Percentiles rank a stretch among this genome's conserved stretches.
Evolutionary conservation across 1,139 yeast species (phyloP).

Genomic region (Kodamaea alishanica): DNA sequence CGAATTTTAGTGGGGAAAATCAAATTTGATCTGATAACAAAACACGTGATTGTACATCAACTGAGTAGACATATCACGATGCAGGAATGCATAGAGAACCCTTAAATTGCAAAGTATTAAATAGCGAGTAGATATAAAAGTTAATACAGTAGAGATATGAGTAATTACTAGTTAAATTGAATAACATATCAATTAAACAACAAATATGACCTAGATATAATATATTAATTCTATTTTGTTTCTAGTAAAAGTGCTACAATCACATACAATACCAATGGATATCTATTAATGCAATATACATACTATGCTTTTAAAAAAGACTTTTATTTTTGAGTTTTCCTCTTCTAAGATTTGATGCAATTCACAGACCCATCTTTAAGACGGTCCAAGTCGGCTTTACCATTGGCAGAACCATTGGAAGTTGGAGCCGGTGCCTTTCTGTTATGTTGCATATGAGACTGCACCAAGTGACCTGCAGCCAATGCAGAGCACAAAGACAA

Average conservation of each 20-base stretch:
- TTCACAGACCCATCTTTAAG: conserved; percentile 67
- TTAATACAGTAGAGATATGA: background rate
- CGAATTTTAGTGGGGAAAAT: too few relatives aligned
- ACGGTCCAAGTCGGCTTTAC: conserved; percentile 45
- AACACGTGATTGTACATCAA: too few relatives aligned
- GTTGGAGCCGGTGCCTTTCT: conserved; percentile 51
- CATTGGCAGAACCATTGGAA: conserved; percentile 7
- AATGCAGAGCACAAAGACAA: conserved; percentile 89
- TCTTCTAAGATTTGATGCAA: conserved; percentile 46
- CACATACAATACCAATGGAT: background rate
- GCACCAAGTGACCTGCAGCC: conserved; percentile 98
- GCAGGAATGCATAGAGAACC: too few relatives aligned
- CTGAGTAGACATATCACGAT: too few relatives aligned
- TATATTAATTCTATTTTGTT: too few relatives aligned
- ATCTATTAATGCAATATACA: conserved; percentile 15
- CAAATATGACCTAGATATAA: too few relatives aligned
- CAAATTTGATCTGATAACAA: background rate
- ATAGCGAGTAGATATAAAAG: background rate
- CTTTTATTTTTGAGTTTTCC: background rate
- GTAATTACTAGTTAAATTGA: background rate
- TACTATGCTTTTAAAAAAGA: conserved; percentile 4
- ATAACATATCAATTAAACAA: background rate
- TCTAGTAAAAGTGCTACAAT: too few relatives aligned
- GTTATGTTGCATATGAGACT: conserved; percentile 96
- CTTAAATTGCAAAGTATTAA: too few relatives aligned